Conservation (phyloP, 2,329 filamentous ascomycete genomes). For the Cercospora sesami region DNA sequence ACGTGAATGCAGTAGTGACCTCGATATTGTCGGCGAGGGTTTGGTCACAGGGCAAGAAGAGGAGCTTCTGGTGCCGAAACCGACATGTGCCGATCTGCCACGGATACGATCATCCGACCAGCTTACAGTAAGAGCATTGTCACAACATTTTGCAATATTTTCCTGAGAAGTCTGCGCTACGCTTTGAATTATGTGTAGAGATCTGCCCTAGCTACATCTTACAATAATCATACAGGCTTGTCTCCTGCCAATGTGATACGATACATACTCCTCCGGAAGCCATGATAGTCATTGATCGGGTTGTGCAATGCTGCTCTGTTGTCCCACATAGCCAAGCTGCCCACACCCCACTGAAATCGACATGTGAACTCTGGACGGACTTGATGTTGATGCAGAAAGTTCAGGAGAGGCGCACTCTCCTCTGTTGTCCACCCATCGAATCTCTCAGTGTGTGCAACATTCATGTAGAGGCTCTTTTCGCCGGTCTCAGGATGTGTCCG, state of each 20-base stretch:
- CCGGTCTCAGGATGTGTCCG: slow-evolving; percentile 78
- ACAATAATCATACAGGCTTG: slow-evolving; percentile 10
- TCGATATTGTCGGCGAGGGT: not conserved
- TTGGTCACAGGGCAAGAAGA: not conserved
- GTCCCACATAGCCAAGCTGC: slow-evolving; percentile 11
- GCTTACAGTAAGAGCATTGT: not conserved
- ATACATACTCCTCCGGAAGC: slow-evolving; percentile 17
- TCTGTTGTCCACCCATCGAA: slow-evolving; percentile 82
- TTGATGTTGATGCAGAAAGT: slow-evolving; percentile 73
- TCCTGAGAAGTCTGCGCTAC: not conserved
- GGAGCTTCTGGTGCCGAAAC: not conserved
- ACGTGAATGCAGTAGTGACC: not conserved
- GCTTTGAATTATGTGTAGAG: not conserved
- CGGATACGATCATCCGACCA: not conserved
- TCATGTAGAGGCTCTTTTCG: slow-evolving; percentile 77
- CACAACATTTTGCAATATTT: not conserved
- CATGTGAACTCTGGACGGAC: slow-evolving; percentile 69
- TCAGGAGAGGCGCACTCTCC: slow-evolving; percentile 72
- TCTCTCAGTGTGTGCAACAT: slow-evolving; percentile 76
- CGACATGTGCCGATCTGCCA: not conserved
- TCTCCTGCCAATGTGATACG: slow-evolving; percentile 18
- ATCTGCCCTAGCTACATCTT: not conserved
- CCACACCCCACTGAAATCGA: slow-evolving; percentile 63
- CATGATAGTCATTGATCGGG: slow-evolving; percentile 23
- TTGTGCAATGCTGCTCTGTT: slow-evolving; percentile 22